Conservation (phyloP, 23 red algal genomes). For the Gracilaria vermiculophylla region DNA sequence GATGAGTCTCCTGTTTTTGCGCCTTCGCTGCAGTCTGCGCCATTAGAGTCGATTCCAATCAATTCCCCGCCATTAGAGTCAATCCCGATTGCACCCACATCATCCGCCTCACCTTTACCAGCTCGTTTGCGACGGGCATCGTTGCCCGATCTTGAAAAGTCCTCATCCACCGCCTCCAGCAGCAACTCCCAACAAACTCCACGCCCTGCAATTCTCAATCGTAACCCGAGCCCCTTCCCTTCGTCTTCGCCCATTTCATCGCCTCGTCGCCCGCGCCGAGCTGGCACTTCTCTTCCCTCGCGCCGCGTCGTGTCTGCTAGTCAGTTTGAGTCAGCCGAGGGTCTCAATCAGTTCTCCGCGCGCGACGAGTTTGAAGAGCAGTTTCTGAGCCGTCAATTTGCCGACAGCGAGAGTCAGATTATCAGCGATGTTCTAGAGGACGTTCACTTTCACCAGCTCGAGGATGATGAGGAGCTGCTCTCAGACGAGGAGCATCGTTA, state of each 20-base stretch:
- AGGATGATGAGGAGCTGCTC: conserved; percentile 54
- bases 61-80: not conserved
- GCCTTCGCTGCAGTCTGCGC: not conserved
- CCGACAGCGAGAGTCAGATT: conserved; percentile 26
- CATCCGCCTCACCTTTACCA: not conserved
- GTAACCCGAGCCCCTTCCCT: not conserved
- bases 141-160: not conserved
- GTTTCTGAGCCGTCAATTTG: conserved; percentile 27
- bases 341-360: conserved; percentile 17
- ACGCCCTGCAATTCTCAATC: conserved; percentile 24
- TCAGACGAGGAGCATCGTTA: conserved; percentile 2
- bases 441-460: conserved; percentile 56
- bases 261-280: conserved; percentile 47
- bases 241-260: conserved; percentile 32
- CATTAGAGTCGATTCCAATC: not conserved
- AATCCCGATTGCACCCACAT: not conserved
- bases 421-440: conserved; percentile 46
- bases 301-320: not conserved
- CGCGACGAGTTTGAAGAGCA: conserved; percentile 69
- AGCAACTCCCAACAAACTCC: not conserved
- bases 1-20: not conserved
- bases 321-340: conserved; percentile 22
- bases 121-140: not conserved
- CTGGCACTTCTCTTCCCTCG: conserved; percentile 26
- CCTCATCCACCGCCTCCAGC: not conserved